Percentiles rank a stretch among this genome's conserved stretches.
phyloP scores from a whole-genome alignment of 345 rosid species.

The Aquilaria yunnanensis region DNA sequence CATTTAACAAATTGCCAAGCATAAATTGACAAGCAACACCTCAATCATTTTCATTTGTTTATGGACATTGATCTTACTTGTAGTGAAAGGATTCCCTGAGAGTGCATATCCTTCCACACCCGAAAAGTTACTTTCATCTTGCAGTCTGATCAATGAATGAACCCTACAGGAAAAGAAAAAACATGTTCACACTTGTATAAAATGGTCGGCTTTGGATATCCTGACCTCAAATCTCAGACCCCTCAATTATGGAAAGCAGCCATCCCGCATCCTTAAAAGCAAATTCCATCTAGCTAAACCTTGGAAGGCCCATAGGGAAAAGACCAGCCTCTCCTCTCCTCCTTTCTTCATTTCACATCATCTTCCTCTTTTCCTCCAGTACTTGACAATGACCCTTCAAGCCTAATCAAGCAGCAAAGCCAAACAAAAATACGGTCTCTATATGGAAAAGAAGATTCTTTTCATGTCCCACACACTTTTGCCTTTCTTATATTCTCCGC shows the following conservation, averaged over 20 bases:
- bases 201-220: conserved; percentile 36
- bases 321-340: conserved; percentile 4
- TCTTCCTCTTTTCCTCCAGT: conserved; percentile 9
- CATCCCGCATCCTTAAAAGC: conserved; percentile 19
- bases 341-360: not conserved
- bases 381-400: conserved; percentile 21
- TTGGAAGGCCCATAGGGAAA: conserved; percentile 10
- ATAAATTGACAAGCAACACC: not conserved
- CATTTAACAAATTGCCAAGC: not conserved
- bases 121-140: conserved; percentile 20
- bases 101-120: conserved; percentile 34
- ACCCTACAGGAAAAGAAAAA: not conserved
- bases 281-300: conserved; percentile 25
- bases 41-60: conserved; percentile 9
- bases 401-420: conserved; percentile 10
- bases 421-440: not conserved
- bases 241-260: conserved; percentile 16
- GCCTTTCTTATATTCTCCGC: conserved; percentile 47
- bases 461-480: conserved; percentile 53
- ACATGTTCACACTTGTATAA: conserved; percentile 4
- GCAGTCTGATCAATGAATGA: conserved; percentile 11
- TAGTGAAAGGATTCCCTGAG: conserved; percentile 40
- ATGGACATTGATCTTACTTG: conserved; percentile 20
- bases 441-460: conserved; percentile 39
- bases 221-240: not conserved